Conservation (phyloP, 306 rosid genomes). For the Alnus glutinosa region DNA sequence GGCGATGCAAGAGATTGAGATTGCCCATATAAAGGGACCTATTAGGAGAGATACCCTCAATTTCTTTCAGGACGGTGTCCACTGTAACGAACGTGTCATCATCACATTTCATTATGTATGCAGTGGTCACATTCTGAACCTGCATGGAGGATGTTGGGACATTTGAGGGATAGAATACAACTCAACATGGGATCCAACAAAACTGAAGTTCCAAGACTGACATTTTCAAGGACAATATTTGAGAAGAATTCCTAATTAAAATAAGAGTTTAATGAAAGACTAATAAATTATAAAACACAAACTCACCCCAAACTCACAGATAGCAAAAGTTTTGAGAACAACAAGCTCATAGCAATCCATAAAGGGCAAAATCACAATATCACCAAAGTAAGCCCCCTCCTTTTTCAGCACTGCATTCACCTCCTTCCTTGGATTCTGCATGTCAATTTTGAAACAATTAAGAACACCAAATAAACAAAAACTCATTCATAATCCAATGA, state of each 20-base stretch:
- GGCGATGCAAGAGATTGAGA: conserved; percentile 98
- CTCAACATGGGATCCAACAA: not conserved
- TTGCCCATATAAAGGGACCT: conserved; percentile 94
- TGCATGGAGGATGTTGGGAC: conserved; percentile 44
- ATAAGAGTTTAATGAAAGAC: no score
- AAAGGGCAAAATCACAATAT: no score
- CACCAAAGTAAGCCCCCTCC: no score
- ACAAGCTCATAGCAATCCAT: no score
- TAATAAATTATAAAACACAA: no score
- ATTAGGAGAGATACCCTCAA: conserved; percentile 52
- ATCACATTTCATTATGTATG: conserved; percentile 88
- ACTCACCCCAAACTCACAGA: no score
- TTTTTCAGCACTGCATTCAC: no score
- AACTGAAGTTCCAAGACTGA: not conserved
- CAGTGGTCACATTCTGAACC: conserved; percentile 73
- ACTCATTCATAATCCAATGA: no score
- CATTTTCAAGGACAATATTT: not conserved
- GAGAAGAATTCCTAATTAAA: not conserved
- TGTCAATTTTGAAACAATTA: no score
- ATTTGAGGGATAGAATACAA: conserved; percentile 16
- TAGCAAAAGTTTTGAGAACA: no score
- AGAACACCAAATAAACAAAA: no score
- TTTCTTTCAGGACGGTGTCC: conserved; percentile 80
- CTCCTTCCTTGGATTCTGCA: no score
- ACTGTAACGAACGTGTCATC: conserved; percentile 85